Percentiles rank a stretch among this genome's conserved stretches.
phyloP scores from a whole-genome alignment of 495 filamentous ascomycete genomes.

The Neurospora tetraspora region DNA sequence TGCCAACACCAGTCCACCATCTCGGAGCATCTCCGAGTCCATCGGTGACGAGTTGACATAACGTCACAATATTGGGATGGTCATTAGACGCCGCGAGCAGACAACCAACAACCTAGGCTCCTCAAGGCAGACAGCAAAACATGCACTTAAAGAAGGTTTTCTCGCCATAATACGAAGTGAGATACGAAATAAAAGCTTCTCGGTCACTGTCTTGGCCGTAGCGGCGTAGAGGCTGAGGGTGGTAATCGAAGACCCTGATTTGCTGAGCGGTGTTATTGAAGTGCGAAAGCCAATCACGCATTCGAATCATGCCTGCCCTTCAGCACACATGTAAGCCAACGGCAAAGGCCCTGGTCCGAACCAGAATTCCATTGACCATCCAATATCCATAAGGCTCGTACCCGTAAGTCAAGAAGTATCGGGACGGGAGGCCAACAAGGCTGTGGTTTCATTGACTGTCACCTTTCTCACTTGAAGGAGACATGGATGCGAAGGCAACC shows the following conservation, averaged over 20 bases:
- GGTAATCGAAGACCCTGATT: background rate
- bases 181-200: background rate
- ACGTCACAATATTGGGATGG: background rate
- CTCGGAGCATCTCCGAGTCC: background rate
- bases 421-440: background rate
- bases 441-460: background rate
- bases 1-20: background rate
- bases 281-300: background rate
- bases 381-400: background rate
- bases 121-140: background rate
- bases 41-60: background rate
- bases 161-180: background rate
- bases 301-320: background rate
- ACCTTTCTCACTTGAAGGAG: background rate
- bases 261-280: background rate
- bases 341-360: background rate
- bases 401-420: background rate
- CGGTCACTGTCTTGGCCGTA: background rate
- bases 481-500: background rate
- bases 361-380: background rate
- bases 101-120: background rate
- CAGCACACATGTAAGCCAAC: background rate
- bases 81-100: background rate
- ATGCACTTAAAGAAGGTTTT: background rate
- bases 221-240: background rate